phyloP scores from a whole-genome alignment of 148 eudicot genomes.

The Drosera capensis region DNA sequence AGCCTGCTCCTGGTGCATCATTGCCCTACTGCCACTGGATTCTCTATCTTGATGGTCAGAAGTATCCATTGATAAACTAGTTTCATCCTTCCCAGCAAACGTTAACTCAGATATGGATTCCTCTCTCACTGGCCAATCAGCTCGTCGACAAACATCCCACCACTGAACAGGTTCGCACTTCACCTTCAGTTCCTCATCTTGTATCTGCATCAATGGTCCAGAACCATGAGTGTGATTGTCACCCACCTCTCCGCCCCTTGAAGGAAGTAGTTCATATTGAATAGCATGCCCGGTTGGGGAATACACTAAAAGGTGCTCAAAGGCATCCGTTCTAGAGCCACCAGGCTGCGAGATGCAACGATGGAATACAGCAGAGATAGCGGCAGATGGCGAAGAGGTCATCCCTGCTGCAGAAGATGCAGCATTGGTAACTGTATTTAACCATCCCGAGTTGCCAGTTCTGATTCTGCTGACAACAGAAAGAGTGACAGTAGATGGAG shows the following conservation, averaged over 20 bases:
- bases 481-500: conserved; percentile 62
- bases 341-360: conserved; percentile 26
- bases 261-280: conserved; percentile 75
- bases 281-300: conserved; percentile 78
- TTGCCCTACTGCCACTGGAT: conserved; percentile 5
- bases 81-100: not conserved
- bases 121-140: conserved; percentile 89
- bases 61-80: conserved; percentile 5
- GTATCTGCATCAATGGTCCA: conserved; percentile 31
- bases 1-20: conserved; percentile 17
- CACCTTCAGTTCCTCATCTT: conserved; percentile 65
- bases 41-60: conserved; percentile 6
- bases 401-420: conserved; percentile 91
- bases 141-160: conserved; percentile 98
- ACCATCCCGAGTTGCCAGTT: conserved; percentile 76
- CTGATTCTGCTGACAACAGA: conserved; percentile 75
- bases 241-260: conserved; percentile 38
- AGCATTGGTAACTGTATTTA: conserved; percentile 86
- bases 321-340: conserved; percentile 20
- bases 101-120: conserved; percentile 32
- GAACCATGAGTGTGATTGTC: conserved; percentile 38
- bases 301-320: conserved; percentile 79
- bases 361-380: conserved; percentile 71
- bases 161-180: conserved; percentile 73
- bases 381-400: conserved; percentile 47